phyloP scores from a whole-genome alignment of 352 stramenopile species.

The Phytopythium ostracodes region DNA sequence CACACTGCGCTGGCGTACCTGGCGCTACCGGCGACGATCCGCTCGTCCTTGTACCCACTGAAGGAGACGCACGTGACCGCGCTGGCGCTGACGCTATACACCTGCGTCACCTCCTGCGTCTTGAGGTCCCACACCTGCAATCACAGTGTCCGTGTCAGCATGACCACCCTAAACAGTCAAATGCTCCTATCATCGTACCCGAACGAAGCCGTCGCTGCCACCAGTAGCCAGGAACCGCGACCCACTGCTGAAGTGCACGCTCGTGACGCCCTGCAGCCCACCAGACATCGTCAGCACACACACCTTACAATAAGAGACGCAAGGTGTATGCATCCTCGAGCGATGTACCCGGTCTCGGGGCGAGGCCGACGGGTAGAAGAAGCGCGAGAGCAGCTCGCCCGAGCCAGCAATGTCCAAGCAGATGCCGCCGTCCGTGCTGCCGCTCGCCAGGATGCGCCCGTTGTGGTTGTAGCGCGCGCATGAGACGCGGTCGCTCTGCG shows the following conservation, averaged over 20 bases:
- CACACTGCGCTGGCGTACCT: conserved; percentile 23
- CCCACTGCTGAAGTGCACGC: conserved; percentile 66
- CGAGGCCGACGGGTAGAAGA: conserved; percentile 49
- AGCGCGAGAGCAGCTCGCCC: conserved; percentile 55
- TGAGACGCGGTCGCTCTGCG: conserved; percentile 50
- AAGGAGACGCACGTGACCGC: conserved; percentile 61
- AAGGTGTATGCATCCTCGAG: neutral
- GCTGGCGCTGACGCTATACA: conserved; percentile 57
- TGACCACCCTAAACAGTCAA: neutral
- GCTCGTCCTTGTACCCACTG: conserved; percentile 70
- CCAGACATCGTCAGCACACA: neutral
- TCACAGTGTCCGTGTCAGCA: neutral
- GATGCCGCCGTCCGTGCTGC: conserved; percentile 52
- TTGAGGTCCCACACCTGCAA: conserved; percentile 69
- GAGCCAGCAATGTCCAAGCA: conserved; percentile 51
- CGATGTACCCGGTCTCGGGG: conserved; percentile 29
- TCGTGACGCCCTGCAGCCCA: conserved; percentile 45
- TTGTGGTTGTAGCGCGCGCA: conserved; percentile 71
- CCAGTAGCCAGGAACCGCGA: conserved; percentile 65
- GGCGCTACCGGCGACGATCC: conserved; percentile 60
- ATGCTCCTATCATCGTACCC: conserved; percentile 11
- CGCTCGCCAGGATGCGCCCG: conserved; percentile 63
- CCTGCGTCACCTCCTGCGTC: conserved; percentile 64
- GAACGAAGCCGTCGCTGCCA: conserved; percentile 49
- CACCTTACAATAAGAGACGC: too few species aligned